Evolutionary conservation across 2,329 filamentous ascomycete genomes (phyloP).

Genomic region (Ophiostoma triangulosporum): DNA sequence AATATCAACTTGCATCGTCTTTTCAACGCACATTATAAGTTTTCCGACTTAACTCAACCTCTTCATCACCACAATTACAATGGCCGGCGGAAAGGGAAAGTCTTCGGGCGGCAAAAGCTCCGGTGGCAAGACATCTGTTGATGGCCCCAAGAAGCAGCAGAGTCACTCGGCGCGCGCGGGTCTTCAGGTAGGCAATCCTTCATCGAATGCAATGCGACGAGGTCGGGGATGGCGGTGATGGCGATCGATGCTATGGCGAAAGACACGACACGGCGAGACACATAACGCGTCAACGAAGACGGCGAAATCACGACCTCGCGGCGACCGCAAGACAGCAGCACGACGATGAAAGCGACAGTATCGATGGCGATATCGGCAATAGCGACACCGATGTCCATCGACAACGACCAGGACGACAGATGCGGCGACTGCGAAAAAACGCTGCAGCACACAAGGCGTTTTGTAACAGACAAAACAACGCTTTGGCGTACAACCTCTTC

Average conservation of each 20-base stretch:
- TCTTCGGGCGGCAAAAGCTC: constrained; percentile 77
- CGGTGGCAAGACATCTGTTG: constrained; percentile 59
- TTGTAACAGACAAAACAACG: no score
- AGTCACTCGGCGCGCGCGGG: constrained; percentile 93
- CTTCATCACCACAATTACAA: constrained; percentile 16
- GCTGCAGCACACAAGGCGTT: no score
- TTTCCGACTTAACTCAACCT: not conserved
- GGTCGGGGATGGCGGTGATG: not conserved
- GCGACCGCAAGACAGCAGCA: no score
- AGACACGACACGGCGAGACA: no score
- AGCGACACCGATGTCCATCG: no score
- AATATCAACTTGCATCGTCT: not conserved
- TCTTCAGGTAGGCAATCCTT: constrained; percentile 60
- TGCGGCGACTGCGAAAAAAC: not conserved
- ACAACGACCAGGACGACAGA: not conserved
- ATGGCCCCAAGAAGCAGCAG: constrained; percentile 71
- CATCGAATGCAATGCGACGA: not conserved
- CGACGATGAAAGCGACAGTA: no score
- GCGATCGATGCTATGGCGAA: not conserved
- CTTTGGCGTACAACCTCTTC: no score
- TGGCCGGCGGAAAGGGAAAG: constrained; percentile 88
- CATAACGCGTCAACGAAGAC: no score
- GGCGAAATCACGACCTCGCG: no score
- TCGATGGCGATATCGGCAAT: not conserved
- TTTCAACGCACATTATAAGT: not conserved